phyloP scores from a whole-genome alignment of 495 filamentous ascomycete species.

The Parathielavia hyrcaniae region DNA sequence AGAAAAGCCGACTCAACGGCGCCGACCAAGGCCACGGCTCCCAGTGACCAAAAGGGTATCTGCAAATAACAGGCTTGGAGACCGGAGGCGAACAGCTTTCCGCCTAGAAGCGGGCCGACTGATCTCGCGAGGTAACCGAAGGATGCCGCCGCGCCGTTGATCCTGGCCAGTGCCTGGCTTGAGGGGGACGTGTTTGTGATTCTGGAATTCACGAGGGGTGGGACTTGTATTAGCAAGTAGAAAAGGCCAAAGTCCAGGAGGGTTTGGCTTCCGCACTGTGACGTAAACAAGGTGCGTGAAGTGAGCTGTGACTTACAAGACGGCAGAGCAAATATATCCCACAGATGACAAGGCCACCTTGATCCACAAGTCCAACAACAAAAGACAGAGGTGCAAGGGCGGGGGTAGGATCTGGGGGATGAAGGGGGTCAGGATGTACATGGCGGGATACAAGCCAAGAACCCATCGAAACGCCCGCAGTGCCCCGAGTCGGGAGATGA shows the following conservation, averaged over 20 bases:
- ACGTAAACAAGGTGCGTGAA: no score
- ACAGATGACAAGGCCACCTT: conserved; percentile 10
- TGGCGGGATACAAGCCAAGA: conserved; percentile 10
- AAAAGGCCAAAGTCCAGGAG: no score
- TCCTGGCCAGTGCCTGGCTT: conserved; percentile 8
- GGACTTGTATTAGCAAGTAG: not conserved
- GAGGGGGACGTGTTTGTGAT: conserved; percentile 13
- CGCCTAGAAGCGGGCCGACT: conserved; percentile 5
- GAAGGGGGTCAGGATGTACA: conserved; percentile 16
- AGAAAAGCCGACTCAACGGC: conserved; percentile 10
- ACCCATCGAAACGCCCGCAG: conserved; percentile 4
- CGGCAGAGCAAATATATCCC: conserved; percentile 14
- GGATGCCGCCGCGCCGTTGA: conserved; percentile 17
- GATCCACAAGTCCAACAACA: conserved; percentile 11
- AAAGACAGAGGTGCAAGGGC: not conserved
- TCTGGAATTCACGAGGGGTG: not conserved
- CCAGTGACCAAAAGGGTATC: conserved; percentile 13
- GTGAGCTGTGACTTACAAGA: conserved; percentile 12
- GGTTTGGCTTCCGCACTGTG: no score
- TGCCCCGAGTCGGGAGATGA: conserved; percentile 10
- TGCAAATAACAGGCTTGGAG: conserved; percentile 6
- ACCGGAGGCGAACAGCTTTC: conserved; percentile 9
- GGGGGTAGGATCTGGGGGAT: not conserved
- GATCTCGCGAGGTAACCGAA: conserved; percentile 14
- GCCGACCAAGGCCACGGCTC: conserved; percentile 6